Base-by-base conservation (phyloP, 805 yeast species). In the Kregervanrija pseudodelftensis region DNA sequence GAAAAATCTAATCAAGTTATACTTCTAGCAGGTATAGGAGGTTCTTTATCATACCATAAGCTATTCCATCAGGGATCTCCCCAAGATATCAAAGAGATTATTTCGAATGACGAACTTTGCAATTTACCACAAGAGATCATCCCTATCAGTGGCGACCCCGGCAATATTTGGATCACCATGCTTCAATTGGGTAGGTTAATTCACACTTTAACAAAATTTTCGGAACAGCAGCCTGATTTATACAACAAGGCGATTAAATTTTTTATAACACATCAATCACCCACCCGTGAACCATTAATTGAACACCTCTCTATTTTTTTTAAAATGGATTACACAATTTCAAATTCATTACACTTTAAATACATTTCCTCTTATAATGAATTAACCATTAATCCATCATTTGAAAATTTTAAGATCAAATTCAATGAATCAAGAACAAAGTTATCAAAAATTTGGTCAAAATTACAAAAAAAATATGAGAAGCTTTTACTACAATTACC, bases 91-190 rank as follows among this genome's bases (percentile, higher is more conserved):
- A 46, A 46, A 12, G 61, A 57, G 13, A 58, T 60, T 56, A 58
- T 58, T 30, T 67, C 66, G 4, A 58, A 55, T 36, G 42, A 8
- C 8, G n/a, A 30, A 13, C 31, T 35, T 10, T 32, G 16, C 13
- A 28, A 31, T 31, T 28, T 36, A 32, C 33, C 39, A 5, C 39
- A 28, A 9, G 15, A 37, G 31, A 46, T 61, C 11, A 63, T 77
- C 16, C 82, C 85, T 1, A 79, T 82, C 4, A 70, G 77, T 36
- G 77, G 79, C 2, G 77, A 73, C 48, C 74, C 77, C 1, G 90
- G 91, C 1, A 81, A 81, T 50, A 69, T 82, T 37, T 85, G 95
- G 95, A 72, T 82, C 34, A 80, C 87, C 8, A 61, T 82, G 48
- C 61, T 82, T 42, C 93, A 85, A 58, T 64, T 85, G 35, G 90